Base-by-base conservation (phyloP, 2,329 filamentous ascomycete genomes). In the Penicillium sp. region DNA sequence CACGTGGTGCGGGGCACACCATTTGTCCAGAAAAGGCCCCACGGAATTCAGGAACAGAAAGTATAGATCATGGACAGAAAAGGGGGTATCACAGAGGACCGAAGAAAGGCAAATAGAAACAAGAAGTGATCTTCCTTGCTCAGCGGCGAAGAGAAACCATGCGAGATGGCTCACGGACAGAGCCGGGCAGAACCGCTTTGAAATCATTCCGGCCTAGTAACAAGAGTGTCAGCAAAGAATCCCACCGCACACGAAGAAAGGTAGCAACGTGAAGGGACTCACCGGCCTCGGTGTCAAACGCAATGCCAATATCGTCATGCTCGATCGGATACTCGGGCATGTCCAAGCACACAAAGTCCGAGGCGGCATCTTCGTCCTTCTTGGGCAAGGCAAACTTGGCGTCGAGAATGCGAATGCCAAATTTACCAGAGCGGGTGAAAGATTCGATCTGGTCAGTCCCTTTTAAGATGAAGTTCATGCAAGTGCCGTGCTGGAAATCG, bases 271-370 rank as follows among this genome's bases (percentile, higher is more conserved):
- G 9, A 6, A 29, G 50, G 29, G 45, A 76, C 85, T 74, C 70
- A 90, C 86, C 85, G 61, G 78, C 74, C 65, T 88, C 85, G 39
- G 77, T 84, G 55, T 95, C 89, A 74, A 96, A 96, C 51, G 84
- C 70, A 61, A 96, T 84, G 9, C 84, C 80, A 57, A 96, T 88
- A 71, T 96, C 90, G 66, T 95, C 90, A 69, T 95, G 89, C 71
- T 95, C 90, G 43, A 88, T 88, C 1, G 90, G 88, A 67, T 94
- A 87, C 60, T 95, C 90, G 13, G 90, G 85, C 67, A 90, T 81
- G 67, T 95, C 90, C 49, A 95, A 71, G 65, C 88, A 93, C 35
- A 95, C 78, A 71, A 91, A 95, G 26, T 82, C 80, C 64, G 83
- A 80, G 52, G 84, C 66, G 4, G 72, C 71, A 43, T 77, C 72